phyloP scores from a whole-genome alignment of 2,329 filamentous ascomycete species.

The Talaromyces sp. region DNA sequence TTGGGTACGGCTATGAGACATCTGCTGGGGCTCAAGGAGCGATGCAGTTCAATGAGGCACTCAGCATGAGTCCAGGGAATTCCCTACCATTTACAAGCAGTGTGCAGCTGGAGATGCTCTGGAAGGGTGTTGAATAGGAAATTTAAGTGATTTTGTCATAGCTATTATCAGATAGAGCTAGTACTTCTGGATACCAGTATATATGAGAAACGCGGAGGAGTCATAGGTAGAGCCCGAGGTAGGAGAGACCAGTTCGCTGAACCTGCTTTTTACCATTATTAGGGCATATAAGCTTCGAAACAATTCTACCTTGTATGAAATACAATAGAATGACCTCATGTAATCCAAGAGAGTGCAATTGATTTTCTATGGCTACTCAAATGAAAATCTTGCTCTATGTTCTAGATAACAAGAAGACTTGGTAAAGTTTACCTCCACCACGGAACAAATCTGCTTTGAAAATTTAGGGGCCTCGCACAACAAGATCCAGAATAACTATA shows the following conservation, averaged over 20 bases:
- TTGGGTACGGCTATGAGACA: constrained; percentile 4
- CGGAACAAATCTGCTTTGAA: neutral
- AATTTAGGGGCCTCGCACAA: no score
- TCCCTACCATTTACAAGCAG: neutral
- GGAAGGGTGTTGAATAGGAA: neutral
- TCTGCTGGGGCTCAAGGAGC: constrained; percentile 5
- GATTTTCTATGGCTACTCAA: neutral
- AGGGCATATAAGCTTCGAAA: neutral
- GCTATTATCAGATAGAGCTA: neutral
- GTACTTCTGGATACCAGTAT: neutral
- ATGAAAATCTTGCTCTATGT: neutral
- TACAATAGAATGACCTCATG: neutral
- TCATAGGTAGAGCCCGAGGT: neutral
- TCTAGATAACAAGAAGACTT: neutral
- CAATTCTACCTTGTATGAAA: neutral
- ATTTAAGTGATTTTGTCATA: neutral
- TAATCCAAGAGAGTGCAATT: neutral
- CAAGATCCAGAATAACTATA: no score
- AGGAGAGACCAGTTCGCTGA: no score
- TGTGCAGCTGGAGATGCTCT: neutral
- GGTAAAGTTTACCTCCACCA: neutral
- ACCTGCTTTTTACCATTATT: neutral
- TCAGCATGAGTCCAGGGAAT: neutral
- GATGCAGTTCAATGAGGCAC: neutral
- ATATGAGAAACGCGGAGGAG: neutral